Evolutionary conservation across 2,329 filamentous ascomycete species (phyloP).

Genomic region (Phaeosphaeria sp.): DNA sequence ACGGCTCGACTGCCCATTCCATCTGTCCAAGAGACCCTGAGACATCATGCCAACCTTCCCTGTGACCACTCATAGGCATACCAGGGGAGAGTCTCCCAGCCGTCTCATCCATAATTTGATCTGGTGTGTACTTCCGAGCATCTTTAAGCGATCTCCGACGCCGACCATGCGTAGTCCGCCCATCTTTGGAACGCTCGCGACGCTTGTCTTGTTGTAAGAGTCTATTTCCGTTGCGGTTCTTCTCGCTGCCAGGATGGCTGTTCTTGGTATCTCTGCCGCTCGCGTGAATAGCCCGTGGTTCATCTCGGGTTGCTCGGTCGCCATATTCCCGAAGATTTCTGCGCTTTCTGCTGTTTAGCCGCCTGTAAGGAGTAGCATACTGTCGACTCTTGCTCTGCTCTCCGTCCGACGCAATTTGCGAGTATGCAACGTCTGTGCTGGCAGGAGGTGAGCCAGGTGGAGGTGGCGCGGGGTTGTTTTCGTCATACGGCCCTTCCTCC

Average conservation of each 20-base stretch:
- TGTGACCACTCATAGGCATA: not conserved
- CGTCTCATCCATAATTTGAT: conserved; percentile 2
- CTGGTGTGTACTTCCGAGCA: conserved; percentile 2
- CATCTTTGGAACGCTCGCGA: not conserved
- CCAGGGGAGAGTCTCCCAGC: not conserved
- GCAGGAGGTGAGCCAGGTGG: conserved; percentile 2
- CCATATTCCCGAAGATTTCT: not conserved
- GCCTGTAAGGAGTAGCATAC: not conserved
- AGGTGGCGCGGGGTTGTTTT: conserved; percentile 11
- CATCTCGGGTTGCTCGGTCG: not conserved
- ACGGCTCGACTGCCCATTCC: not conserved
- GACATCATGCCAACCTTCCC: not conserved
- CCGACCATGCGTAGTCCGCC: not conserved
- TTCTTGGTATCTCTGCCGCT: not conserved
- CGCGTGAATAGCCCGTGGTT: not conserved
- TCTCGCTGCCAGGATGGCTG: not conserved
- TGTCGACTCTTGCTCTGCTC: not conserved
- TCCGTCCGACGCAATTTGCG: not conserved
- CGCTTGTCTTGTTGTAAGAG: not conserved
- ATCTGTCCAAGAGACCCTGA: not conserved
- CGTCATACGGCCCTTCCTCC: conserved; percentile 6
- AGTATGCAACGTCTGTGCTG: not conserved
- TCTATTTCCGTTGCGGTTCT: not conserved
- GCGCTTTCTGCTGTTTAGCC: not conserved
- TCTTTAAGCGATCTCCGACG: not conserved